These are phyloP conservation scores for Aspergillus eucalypticola DNA, from an alignment of 2,329 filamentous ascomycete genomes.

Conservation along the genomic window DNA sequence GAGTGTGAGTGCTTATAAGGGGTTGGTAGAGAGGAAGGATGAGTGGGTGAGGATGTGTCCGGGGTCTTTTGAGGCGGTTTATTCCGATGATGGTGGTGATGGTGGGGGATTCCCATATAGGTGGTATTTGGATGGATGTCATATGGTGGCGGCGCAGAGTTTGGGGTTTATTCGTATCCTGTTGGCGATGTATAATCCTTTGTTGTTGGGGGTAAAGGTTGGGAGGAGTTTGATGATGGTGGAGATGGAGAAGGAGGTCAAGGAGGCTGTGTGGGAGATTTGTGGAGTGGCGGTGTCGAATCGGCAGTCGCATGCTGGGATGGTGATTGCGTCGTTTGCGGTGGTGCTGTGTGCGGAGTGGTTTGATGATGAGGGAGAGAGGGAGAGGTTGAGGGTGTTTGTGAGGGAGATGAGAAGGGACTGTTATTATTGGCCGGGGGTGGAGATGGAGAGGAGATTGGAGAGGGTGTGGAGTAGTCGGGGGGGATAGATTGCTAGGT, in stretches of 20 bases:
- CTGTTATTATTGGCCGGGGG: not conserved
- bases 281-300: slow-evolving; percentile 26
- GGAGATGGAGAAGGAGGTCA: slow-evolving; percentile 30
- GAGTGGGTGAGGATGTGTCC: not conserved
- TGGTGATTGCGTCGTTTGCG: slow-evolving; percentile 10
- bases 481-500: not conserved
- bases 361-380: not conserved
- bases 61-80: not conserved
- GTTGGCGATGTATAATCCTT: not conserved
- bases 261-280: slow-evolving; percentile 18
- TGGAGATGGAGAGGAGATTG: not conserved
- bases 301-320: slow-evolving; percentile 18
- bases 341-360: not conserved
- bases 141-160: not conserved
- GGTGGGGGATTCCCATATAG: not conserved
- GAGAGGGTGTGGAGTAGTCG: not conserved
- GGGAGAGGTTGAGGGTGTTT: not conserved
- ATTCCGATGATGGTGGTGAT: not conserved
- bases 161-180: not conserved
- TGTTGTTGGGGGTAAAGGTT: not conserved
- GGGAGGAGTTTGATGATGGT: not conserved
- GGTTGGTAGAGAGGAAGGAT: slow-evolving; percentile 25
- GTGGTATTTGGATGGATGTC: not conserved
- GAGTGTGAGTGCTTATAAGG: slow-evolving; percentile 28
- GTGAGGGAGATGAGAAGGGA: not conserved